Conservation (phyloP, 2,329 filamentous ascomycete genomes). For the Daldinia sp. region DNA sequence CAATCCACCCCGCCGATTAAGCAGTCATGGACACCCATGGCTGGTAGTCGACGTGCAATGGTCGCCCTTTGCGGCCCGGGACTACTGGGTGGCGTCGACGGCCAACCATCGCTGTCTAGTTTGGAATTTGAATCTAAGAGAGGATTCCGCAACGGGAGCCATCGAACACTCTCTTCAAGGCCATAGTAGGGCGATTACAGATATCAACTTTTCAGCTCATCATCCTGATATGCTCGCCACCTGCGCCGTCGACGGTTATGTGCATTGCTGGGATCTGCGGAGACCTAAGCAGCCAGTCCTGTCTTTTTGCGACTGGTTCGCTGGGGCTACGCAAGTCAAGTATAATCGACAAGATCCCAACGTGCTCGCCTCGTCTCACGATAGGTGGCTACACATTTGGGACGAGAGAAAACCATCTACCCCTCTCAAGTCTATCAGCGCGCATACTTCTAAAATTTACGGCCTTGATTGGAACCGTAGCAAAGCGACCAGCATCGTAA, state of each 20-base stretch:
- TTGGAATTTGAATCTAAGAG: conserved; percentile 86
- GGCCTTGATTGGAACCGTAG: conserved; percentile 94
- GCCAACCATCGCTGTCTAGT: conserved; percentile 94
- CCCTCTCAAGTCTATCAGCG: conserved; percentile 83
- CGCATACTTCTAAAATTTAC: conserved; percentile 93
- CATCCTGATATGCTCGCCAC: conserved; percentile 90
- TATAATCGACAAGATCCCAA: conserved; percentile 90
- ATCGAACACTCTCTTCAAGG: conserved; percentile 90
- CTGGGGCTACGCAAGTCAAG: conserved; percentile 93
- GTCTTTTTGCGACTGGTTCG: conserved; percentile 91
- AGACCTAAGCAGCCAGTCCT: conserved; percentile 75
- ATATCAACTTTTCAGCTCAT: conserved; percentile 95
- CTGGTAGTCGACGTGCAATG: conserved; percentile 95
- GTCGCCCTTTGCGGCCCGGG: conserved; percentile 88
- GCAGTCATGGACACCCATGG: conserved; percentile 87
- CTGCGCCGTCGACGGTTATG: conserved; percentile 90
- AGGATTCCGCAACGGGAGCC: conserved; percentile 72
- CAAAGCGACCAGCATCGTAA: conserved; percentile 75
- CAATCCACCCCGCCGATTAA: conserved; percentile 82
- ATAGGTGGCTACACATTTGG: conserved; percentile 88
- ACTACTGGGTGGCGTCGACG: conserved; percentile 94
- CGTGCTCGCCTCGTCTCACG: conserved; percentile 89
- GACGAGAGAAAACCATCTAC: conserved; percentile 81
- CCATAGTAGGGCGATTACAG: conserved; percentile 88
- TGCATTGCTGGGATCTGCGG: conserved; percentile 91